Evolutionary conservation across 2,329 filamentous ascomycete species (phyloP).

Genomic region (Colletotrichum karsti): DNA sequence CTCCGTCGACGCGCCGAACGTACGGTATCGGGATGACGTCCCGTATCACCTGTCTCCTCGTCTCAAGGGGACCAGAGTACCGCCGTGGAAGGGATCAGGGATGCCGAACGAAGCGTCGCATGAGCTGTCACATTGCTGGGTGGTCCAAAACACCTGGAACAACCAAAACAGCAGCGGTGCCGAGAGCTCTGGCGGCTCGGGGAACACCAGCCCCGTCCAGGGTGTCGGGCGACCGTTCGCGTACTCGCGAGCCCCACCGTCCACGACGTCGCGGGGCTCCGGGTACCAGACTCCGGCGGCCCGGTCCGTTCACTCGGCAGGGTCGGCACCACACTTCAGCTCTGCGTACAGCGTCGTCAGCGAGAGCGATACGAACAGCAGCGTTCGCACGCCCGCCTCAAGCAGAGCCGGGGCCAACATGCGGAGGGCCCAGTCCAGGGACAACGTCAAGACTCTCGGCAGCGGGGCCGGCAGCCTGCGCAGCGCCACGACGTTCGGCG

Average conservation of each 20-base stretch:
- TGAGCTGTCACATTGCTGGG: conserved; percentile 63
- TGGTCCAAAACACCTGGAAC: conserved; percentile 50
- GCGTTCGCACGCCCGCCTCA: conserved; percentile 33
- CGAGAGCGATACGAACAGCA: conserved; percentile 38
- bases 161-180: conserved; percentile 35
- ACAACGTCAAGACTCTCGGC: conserved; percentile 21
- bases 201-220: conserved; percentile 33
- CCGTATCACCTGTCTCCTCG: conserved; percentile 65
- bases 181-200: conserved; percentile 36
- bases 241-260: conserved; percentile 37
- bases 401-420: conserved; percentile 14
- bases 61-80: conserved; percentile 58
- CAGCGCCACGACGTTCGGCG: conserved; percentile 28
- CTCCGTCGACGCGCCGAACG: conserved; percentile 63
- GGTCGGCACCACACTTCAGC: conserved; percentile 33
- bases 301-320: conserved; percentile 33
- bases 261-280: conserved; percentile 29
- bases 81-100: conserved; percentile 59
- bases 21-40: conserved; percentile 61
- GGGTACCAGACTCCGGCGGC: conserved; percentile 29
- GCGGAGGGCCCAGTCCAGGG: conserved; percentile 27
- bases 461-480: conserved; percentile 16
- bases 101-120: conserved; percentile 50
- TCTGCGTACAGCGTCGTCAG: conserved; percentile 39
- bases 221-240: conserved; percentile 4